Base-by-base conservation (phyloP, 352 stramenopile genomes). In the Phytopythium mirpurense region DNA sequence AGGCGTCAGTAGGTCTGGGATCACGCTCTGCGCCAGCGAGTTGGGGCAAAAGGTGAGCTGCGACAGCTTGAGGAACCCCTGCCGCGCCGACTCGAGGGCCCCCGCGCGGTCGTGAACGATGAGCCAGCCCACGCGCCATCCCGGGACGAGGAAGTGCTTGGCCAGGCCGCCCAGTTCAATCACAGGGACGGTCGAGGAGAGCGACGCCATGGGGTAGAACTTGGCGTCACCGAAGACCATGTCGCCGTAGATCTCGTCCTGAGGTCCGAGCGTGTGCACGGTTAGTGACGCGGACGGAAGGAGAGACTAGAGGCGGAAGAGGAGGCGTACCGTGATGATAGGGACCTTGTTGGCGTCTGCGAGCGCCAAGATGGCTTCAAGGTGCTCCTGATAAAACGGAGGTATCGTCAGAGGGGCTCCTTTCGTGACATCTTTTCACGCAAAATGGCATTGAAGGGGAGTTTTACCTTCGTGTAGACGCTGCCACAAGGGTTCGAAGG, bases 101-200 rank as follows among this genome's bases (percentile, higher is more conserved):
- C 88, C 55, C 56, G 88, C 78, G 57, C 85, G 84, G 66, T 98
- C 95, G 60, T 98, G 86, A 48, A 99, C 91, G 45, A 96, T 81
- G 49, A 98, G 61, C 95, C 96, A 99, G 19, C 96, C 96, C 12
- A 98, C 76, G 53, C 96, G 83, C 91, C 94, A 98, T 19, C 96
- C 96, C n/a, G 96, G 94, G n/a, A 98, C 78, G 19, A 98, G 67
- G 63, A 96, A 99, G 58, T 98, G 92, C 72, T 99, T 99, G 6
- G 93, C 94, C 14, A 98, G 62, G 18, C 88, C 88, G 38, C 84
- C 70, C 26, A 94, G 67, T 5, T 81, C 67, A 15, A 97, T 66
- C 9, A 97, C 79, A 4, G 87, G 88, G 1, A 96, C 86, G 9
- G 74, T 86, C 52, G 74, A 87, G 23, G 85, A 88, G 42, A 96